phyloP scores from a whole-genome alignment of 768 basidiomycete genomes.

The Flagelloscypha sp. region DNA sequence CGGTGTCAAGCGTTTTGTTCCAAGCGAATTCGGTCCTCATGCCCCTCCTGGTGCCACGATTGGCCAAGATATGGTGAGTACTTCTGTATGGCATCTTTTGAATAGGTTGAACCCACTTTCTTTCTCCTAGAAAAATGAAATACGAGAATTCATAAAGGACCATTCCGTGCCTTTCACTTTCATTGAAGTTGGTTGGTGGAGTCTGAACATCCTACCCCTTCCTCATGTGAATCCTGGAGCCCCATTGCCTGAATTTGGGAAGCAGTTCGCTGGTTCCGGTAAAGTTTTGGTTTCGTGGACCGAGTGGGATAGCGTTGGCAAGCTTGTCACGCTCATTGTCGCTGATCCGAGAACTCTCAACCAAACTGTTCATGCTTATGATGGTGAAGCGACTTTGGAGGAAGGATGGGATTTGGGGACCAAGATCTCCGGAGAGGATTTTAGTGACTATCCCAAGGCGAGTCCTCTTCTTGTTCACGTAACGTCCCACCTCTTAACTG shows the following conservation, averaged over 20 bases:
- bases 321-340: slow-evolving; percentile 23
- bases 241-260: no score
- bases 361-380: slow-evolving; percentile 18
- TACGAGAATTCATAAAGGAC: slow-evolving; percentile 17
- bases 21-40: slow-evolving; percentile 16
- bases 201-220: slow-evolving; percentile 15
- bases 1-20: slow-evolving; percentile 16
- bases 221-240: no score
- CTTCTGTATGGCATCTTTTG: background rate
- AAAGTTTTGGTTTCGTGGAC: no score
- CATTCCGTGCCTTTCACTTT: slow-evolving; percentile 20
- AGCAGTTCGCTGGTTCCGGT: no score
- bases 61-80: slow-evolving; percentile 8
- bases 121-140: slow-evolving; percentile 17
- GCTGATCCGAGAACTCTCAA: slow-evolving; percentile 24
- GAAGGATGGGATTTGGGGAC: slow-evolving; percentile 16
- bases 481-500: no score
- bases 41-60: slow-evolving; percentile 7
- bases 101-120: background rate
- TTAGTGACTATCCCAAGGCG: slow-evolving; percentile 8
- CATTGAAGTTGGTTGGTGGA: slow-evolving; percentile 25
- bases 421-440: slow-evolving; percentile 17
- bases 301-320: no score
- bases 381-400: slow-evolving; percentile 17
- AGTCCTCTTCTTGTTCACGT: no score